Conservation (phyloP, 192 early-diverging fungal species). For the Neocallimastix lanati region DNA sequence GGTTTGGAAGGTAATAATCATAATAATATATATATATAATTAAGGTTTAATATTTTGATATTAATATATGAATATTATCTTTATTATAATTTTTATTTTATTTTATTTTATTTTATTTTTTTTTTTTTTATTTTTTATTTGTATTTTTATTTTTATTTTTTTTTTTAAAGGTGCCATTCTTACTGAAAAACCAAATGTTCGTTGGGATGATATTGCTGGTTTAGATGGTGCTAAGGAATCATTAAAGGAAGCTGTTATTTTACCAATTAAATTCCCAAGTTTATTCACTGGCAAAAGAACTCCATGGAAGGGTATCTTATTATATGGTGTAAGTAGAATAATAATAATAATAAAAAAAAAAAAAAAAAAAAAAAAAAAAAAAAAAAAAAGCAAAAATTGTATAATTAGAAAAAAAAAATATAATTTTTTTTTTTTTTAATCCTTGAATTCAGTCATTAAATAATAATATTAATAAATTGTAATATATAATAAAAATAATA, state of each 20-base stretch:
- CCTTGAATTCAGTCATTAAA: no score
- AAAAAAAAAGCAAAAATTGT: no score
- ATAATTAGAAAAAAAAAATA: no score
- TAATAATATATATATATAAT: no score
- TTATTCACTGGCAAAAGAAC: conserved; percentile 86
- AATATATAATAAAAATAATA: background rate
- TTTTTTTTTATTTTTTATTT: no score
- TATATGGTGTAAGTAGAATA: conserved; percentile 56
- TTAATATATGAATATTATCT: no score
- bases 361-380: no score
- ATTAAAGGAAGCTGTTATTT: conserved; percentile 93
- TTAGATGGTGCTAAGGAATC: conserved; percentile 89
- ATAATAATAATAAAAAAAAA: no score
- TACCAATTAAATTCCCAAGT: conserved; percentile 94
- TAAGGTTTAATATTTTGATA: no score
- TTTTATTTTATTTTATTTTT: background rate
- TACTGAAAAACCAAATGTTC: conserved; percentile 89
- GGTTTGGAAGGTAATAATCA: conserved; percentile 23
- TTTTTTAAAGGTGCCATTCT: conserved; percentile 60
- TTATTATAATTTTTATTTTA: background rate
- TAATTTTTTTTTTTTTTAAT: no score
- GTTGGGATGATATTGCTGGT: conserved; percentile 94
- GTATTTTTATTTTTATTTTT: conserved; percentile 7
- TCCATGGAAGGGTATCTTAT: conserved; percentile 89
- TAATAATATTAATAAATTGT: no score